Evolutionary conservation across 768 basidiomycete species (phyloP).

Genomic region (Sarcodon sp.): DNA sequence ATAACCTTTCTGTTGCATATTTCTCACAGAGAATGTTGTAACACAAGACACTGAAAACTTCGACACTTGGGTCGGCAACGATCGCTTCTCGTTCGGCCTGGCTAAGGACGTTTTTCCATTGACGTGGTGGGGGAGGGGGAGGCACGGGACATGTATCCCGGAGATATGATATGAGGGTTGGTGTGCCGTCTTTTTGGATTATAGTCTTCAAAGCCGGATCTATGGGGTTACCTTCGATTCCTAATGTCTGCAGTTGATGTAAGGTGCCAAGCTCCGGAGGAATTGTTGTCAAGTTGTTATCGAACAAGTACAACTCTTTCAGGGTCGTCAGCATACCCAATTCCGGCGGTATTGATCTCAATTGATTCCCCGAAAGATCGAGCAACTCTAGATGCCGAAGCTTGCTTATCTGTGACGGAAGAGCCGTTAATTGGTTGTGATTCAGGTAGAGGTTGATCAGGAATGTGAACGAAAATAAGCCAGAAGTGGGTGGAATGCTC

Average conservation of each 20-base stretch:
- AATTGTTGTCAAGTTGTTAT: slow-evolving; percentile 81
- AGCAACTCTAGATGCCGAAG: slow-evolving; percentile 81
- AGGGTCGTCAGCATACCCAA: slow-evolving; percentile 83
- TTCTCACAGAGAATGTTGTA: slow-evolving; percentile 95
- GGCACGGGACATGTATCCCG: slow-evolving; percentile 87
- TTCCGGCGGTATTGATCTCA: slow-evolving; percentile 69
- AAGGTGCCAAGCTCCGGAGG: slow-evolving; percentile 83
- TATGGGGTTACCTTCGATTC: slow-evolving; percentile 95
- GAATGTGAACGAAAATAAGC: slow-evolving; percentile 81
- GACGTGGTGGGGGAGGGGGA: slow-evolving; percentile 65
- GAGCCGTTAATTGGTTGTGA: slow-evolving; percentile 70
- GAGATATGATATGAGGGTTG: slow-evolving; percentile 77
- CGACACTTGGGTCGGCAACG: slow-evolving; percentile 49
- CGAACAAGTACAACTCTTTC: slow-evolving; percentile 90
- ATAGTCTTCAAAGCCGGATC: slow-evolving; percentile 64
- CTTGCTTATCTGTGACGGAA: slow-evolving; percentile 76
- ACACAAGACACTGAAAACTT: slow-evolving; percentile 70
- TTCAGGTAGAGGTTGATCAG: slow-evolving; percentile 93
- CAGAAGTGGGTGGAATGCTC: slow-evolving; percentile 68
- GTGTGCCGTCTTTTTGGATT: slow-evolving; percentile 92
- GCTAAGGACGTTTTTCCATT: slow-evolving; percentile 56
- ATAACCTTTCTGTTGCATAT: slow-evolving; percentile 78
- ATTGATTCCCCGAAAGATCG: slow-evolving; percentile 83
- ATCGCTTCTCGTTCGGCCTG: slow-evolving; percentile 47
- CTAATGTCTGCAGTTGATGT: slow-evolving; percentile 85